Evolutionary conservation across 2,329 filamentous ascomycete genomes (phyloP).

Genomic region (Hypoxylon sp.): DNA sequence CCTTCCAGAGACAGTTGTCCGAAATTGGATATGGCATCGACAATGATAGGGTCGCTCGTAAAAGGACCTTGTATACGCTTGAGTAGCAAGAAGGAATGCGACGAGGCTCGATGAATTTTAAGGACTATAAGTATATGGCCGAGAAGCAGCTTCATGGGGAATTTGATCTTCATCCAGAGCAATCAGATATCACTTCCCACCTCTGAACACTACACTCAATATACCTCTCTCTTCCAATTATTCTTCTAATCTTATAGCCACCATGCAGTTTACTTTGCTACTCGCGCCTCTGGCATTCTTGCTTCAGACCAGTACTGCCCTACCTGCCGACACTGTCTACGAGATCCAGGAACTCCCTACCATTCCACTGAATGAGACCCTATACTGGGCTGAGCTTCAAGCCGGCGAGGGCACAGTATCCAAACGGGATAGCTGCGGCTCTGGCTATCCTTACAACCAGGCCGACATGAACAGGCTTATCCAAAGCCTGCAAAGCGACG

Average conservation of each 20-base stretch:
- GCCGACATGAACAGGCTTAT: slow-evolving; percentile 22
- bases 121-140: background rate
- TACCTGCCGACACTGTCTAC: slow-evolving; percentile 3
- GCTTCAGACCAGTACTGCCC: background rate
- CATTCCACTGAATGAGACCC: slow-evolving; percentile 17
- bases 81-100: too few species aligned
- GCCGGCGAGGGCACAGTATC: background rate
- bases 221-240: background rate
- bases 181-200: background rate
- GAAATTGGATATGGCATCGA: slow-evolving; percentile 1
- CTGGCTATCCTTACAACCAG: slow-evolving; percentile 10
- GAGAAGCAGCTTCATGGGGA: background rate
- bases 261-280: slow-evolving; percentile 18
- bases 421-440: slow-evolving; percentile 12
- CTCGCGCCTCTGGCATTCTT: slow-evolving; percentile 15
- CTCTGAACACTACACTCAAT: background rate
- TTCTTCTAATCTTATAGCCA: background rate
- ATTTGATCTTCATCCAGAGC: background rate
- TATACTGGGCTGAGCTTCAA: slow-evolving; percentile 18
- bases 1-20: background rate
- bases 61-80: background rate
- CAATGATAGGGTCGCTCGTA: background rate
- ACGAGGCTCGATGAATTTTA: background rate
- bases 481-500: slow-evolving; percentile 10
- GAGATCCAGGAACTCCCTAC: slow-evolving; percentile 1